Percentiles rank a stretch among this genome's conserved stretches.
Evolutionary conservation across 768 basidiomycete genomes (phyloP).

Genomic region (Tephrocybe sp.): DNA sequence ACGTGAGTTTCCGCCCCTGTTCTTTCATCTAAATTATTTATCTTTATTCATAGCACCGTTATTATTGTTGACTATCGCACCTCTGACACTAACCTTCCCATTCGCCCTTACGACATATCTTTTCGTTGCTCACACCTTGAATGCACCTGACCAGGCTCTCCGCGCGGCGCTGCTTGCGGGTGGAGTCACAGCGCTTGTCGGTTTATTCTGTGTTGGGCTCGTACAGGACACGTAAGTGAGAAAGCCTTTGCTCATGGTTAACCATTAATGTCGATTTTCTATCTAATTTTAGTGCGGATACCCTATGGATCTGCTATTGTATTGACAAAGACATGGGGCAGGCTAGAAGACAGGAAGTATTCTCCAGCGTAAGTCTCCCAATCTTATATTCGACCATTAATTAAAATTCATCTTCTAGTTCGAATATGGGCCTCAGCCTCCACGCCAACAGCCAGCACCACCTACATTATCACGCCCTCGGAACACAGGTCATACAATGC

Average conservation of each 20-base stretch:
- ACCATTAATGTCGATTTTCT: neutral
- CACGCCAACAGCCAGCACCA: conserved; percentile 6
- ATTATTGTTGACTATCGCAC: conserved; percentile 71
- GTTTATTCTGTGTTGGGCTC: conserved; percentile 78
- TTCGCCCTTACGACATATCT: conserved; percentile 82
- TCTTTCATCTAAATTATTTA: neutral
- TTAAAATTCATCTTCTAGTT: conserved; percentile 23
- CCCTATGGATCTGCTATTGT: conserved; percentile 46
- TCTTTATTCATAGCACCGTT: conserved; percentile 45
- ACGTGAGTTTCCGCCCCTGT: conserved; percentile 38
- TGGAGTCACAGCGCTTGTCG: conserved; percentile 76
- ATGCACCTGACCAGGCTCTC: conserved; percentile 68
- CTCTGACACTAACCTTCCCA: conserved; percentile 77
- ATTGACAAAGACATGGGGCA: conserved; percentile 45
- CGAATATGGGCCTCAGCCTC: conserved; percentile 25
- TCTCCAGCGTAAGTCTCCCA: conserved; percentile 30
- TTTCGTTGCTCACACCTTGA: conserved; percentile 81
- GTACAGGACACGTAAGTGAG: conserved; percentile 60
- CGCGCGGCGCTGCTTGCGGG: conserved; percentile 76
- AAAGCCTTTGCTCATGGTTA: neutral
- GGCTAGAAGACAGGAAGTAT: conserved; percentile 38
- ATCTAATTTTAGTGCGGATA: conserved; percentile 34
- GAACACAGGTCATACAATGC: conserved; percentile 6
- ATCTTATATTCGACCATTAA: neutral
- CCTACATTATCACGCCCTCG: conserved; percentile 2